Conservation (phyloP, 768 basidiomycete genomes). For the Tephrocybe rancida region DNA sequence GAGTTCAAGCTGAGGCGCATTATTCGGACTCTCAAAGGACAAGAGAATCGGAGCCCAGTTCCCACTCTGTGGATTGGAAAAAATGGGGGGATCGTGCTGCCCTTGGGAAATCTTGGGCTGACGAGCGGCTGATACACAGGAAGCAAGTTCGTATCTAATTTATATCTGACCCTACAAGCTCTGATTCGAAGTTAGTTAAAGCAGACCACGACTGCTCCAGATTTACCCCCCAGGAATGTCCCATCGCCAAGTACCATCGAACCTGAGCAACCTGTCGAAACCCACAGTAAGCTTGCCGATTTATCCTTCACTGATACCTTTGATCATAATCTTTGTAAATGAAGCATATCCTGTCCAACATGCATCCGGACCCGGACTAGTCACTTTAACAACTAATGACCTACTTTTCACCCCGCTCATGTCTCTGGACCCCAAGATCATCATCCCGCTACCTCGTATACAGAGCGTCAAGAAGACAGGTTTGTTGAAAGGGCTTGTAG, state of each 20-base stretch:
- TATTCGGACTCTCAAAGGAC: background rate
- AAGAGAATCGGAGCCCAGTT: background rate
- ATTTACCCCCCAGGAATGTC: background rate
- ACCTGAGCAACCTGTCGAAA: background rate
- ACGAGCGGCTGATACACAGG: conserved; percentile 37
- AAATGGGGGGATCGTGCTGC: conserved; percentile 56
- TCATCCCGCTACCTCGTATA: conserved; percentile 47
- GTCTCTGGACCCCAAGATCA: conserved; percentile 43
- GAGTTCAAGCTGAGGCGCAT: background rate
- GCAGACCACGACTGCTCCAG: background rate
- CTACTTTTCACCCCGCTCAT: conserved; percentile 60
- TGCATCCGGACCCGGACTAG: conserved; percentile 54
- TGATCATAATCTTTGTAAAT: conserved; percentile 2
- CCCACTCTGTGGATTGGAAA: conserved; percentile 46
- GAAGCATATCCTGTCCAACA: conserved; percentile 66
- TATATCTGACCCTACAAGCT: background rate
- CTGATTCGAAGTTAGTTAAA: background rate
- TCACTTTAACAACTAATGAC: conserved; percentile 52
- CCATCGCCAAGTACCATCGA: background rate
- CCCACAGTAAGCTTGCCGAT: conserved; percentile 3
- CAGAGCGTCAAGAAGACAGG: conserved; percentile 61
- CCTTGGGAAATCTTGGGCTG: conserved; percentile 44
- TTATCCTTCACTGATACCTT: background rate
- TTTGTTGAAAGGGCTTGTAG: conserved; percentile 51
- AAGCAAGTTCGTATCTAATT: conserved; percentile 22